Conservation (phyloP, 2,329 filamentous ascomycete species). For the Penicillium thymicola region DNA sequence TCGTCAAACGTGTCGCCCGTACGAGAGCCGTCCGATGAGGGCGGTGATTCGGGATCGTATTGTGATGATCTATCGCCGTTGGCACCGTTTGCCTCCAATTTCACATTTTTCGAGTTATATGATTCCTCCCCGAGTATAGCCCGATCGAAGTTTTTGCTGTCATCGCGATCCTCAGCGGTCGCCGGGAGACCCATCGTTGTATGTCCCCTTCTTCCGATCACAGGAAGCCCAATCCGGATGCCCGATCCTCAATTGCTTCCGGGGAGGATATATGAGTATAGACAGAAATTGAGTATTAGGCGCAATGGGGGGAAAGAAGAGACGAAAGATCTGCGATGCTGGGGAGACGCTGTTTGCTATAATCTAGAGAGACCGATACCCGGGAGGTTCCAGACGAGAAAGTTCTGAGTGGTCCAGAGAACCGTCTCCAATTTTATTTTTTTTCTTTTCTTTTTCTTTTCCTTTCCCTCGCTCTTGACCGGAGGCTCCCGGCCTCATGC, state of each 20-base stretch:
- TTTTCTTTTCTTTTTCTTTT: neutral
- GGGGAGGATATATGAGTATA: neutral
- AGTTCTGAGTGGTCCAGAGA: neutral
- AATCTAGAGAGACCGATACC: neutral
- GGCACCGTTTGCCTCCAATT: neutral
- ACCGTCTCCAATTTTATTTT: neutral
- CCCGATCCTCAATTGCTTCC: neutral
- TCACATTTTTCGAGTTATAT: neutral
- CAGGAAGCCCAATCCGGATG: neutral
- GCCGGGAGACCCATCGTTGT: slow-evolving; percentile 8
- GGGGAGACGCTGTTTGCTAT: neutral
- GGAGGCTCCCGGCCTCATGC: neutral
- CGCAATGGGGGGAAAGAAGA: neutral
- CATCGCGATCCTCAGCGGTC: neutral
- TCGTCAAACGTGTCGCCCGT: slow-evolving; percentile 16
- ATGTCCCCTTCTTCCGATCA: neutral
- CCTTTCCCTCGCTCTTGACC: neutral
- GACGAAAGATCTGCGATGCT: neutral
- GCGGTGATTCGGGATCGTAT: neutral
- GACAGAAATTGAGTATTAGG: neutral
- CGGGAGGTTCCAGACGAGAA: neutral
- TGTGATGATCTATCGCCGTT: neutral
- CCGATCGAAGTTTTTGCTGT: neutral
- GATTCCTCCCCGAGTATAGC: neutral
- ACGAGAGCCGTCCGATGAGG: neutral